phyloP scores from a whole-genome alignment of 208 protist genomes.

The Acanthamoeba healyi region DNA sequence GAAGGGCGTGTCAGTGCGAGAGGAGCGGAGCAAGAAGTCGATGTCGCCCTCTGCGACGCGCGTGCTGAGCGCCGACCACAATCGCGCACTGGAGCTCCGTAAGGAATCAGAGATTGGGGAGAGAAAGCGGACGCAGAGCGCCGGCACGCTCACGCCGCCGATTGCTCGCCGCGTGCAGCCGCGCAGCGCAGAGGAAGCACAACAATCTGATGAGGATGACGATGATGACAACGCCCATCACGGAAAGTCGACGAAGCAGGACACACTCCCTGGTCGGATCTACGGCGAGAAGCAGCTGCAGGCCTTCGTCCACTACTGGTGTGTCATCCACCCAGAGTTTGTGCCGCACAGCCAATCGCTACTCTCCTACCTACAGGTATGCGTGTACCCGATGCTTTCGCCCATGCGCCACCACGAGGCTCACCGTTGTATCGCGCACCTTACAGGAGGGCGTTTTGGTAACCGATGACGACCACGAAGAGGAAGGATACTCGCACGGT shows the following conservation, averaged over 20 bases:
- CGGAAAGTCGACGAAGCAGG: background rate
- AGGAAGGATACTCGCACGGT: background rate
- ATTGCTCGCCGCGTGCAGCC: too few species aligned
- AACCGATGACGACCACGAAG: background rate
- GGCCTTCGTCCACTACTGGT: slow-evolving; percentile 19
- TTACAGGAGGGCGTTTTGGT: background rate
- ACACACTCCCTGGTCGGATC: background rate
- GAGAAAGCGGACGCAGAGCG: background rate
- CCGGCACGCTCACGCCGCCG: background rate
- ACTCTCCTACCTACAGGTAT: slow-evolving; percentile 10
- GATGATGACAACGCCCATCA: background rate
- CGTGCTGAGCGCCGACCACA: slow-evolving; percentile 17
- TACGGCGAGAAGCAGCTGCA: slow-evolving; percentile 12
- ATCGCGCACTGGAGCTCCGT: background rate
- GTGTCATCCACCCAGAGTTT: background rate
- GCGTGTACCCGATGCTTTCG: background rate
- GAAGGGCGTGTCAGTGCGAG: slow-evolving; percentile 17
- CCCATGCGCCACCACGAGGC: too few species aligned
- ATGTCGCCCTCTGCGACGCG: background rate
- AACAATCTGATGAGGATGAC: too few species aligned
- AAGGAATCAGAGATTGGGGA: too few species aligned
- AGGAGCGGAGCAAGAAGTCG: background rate
- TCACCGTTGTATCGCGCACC: background rate
- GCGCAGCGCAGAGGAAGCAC: too few species aligned
- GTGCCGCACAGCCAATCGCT: background rate